These are phyloP conservation scores for Camellia sinensis DNA, from an alignment of 148 eudicot genomes.

Conservation along the genomic window DNA sequence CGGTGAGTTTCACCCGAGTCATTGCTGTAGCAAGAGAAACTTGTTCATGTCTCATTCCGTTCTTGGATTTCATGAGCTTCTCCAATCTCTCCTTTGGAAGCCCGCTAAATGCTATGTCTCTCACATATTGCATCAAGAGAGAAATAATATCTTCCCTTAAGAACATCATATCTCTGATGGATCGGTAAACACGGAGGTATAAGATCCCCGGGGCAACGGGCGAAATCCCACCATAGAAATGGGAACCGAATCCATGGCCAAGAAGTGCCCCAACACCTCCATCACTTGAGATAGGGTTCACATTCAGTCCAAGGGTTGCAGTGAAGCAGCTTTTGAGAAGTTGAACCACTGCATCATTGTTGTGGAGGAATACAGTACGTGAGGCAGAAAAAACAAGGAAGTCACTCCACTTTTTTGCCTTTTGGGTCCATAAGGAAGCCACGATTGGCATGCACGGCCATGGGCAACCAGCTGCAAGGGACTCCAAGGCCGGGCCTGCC, in stretches of 20 bases:
- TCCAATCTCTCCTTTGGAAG: constrained; percentile 32
- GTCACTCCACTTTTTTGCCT: constrained; percentile 72
- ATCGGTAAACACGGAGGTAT: constrained; percentile 53
- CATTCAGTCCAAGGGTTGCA: constrained; percentile 43
- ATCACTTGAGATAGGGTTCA: constrained; percentile 22
- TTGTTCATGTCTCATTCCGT: constrained; percentile 33
- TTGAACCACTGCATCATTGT: constrained; percentile 60
- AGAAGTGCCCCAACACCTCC: constrained; percentile 60
- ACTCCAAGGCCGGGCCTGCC: constrained; percentile 85
- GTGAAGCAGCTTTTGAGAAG: constrained; percentile 64
- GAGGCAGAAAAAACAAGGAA: constrained; percentile 70
- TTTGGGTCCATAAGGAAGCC: constrained; percentile 72
- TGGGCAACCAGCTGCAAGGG: constrained; percentile 69
- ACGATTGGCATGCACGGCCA: constrained; percentile 87
- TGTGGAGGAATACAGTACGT: constrained; percentile 62
- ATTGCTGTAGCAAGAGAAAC: constrained; percentile 53
- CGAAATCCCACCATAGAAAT: constrained; percentile 48
- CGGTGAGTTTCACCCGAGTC: constrained; percentile 50
- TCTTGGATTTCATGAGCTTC: constrained; percentile 33
- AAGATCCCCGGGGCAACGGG: constrained; percentile 78
- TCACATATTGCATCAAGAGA: constrained; percentile 48
- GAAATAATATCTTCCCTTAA: constrained; percentile 59
- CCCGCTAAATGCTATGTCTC: constrained; percentile 32
- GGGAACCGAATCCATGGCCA: constrained; percentile 67
- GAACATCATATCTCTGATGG: constrained; percentile 53